Evolutionary conservation across 1,139 yeast genomes (phyloP), one percentile per base, ranked within the genome.

Genomic region (Blastobotrys buckinghamii): DNA sequence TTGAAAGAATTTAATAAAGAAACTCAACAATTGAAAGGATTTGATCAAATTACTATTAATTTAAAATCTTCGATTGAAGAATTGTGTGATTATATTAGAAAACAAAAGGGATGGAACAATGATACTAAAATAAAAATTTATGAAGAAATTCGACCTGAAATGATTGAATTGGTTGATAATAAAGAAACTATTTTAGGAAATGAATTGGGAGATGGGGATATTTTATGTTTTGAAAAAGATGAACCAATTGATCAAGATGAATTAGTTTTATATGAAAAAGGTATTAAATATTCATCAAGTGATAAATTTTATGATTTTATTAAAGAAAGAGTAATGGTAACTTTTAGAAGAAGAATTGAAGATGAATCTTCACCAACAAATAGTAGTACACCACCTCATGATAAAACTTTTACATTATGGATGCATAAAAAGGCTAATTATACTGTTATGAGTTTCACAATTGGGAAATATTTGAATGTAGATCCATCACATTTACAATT

Each of bases 131-230:
- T 84, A 20, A 72, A 69, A 9, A 64, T 82, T 26, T 78, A 65
- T 56, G 97, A 90, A 66, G 97, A 90, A 59, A 69, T 87, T 35
- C 79, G 83, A 47, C 82, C 82, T 2, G 73, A 73, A 1, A 77
- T 78, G 61, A 73, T 87, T 45, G 86, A 82, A 37, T 58, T 79
- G 8, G 72, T 77, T 41, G 62, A 68, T 3, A 61, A 65, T 6
- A 66, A 70, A 38, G 58, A 60, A 44, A 71, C 84, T 0, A 78
- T 84, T 55, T 79, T 76, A 54, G 76, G 79, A 53, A 73, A 79
- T 35, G 97, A 89, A 61, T 67, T 90, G 35, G 75, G 76, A 16
- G 81, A 77, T 55, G 97, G 97, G 55, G 97, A 89, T 62, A 84
- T 90, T 20, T 66, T 90, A 15, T 73, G 85, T 27, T 76, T 84